Conservation (phyloP, 257 asterid species). For the Petunia axillaris region DNA sequence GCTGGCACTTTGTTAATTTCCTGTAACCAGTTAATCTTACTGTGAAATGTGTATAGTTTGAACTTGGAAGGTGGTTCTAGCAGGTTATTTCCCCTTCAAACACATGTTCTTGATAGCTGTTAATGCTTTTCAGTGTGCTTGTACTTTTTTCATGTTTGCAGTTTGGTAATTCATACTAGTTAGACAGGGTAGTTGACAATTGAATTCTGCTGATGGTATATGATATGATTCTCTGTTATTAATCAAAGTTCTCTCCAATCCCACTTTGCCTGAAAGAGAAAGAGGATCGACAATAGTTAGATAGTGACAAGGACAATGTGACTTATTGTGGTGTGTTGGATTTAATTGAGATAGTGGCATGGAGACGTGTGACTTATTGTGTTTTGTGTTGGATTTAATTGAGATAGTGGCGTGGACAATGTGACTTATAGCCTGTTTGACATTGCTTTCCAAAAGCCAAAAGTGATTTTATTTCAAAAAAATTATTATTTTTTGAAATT, state of each 20-base stretch:
- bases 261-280: background rate
- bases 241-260: background rate
- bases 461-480: no score
- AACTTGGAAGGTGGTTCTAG: background rate
- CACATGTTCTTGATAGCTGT: background rate
- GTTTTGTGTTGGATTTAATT: no score
- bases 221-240: background rate
- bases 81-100: background rate
- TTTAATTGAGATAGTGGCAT: background rate
- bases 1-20: background rate
- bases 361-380: no score
- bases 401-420: no score
- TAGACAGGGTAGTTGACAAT: background rate
- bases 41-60: background rate
- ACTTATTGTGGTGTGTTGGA: background rate
- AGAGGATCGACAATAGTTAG: background rate
- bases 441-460: no score
- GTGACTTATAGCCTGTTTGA: no score
- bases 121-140: background rate
- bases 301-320: background rate
- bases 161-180: background rate
- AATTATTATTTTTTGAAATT: no score
- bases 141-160: background rate
- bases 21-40: conserved; percentile 7
- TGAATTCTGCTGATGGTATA: background rate